Evolutionary conservation across 345 rosid genomes (phyloP).

Genomic region (Jatropha curcas): DNA sequence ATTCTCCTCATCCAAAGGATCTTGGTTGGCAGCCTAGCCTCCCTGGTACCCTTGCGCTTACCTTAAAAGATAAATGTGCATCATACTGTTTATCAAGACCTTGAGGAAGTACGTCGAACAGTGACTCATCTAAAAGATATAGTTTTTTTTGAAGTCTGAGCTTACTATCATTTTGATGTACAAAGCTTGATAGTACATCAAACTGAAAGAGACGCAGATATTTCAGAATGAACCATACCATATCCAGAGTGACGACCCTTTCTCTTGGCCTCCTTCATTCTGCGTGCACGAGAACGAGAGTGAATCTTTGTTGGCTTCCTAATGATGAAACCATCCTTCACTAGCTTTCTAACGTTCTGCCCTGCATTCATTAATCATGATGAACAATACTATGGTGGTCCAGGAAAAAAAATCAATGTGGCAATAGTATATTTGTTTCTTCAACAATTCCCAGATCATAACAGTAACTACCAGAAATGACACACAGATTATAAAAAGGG

Average conservation of each 20-base stretch:
- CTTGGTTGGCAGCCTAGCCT: conserved; percentile 97
- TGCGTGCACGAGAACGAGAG: conserved; percentile 89
- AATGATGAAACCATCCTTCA: conserved; percentile 94
- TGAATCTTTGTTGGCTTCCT: conserved; percentile 97
- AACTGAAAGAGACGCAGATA: too few species aligned
- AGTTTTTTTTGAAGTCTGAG: too few species aligned
- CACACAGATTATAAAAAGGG: background rate
- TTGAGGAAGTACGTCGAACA: background rate
- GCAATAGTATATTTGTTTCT: background rate
- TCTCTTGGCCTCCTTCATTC: conserved; percentile 82
- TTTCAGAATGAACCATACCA: conserved; percentile 40
- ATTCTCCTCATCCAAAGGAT: conserved; percentile 95
- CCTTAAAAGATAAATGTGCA: background rate
- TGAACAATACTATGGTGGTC: background rate
- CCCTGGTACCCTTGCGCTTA: conserved; percentile 95
- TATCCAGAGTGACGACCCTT: conserved; percentile 98
- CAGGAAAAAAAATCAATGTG: too few species aligned
- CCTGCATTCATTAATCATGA: conserved; percentile 40
- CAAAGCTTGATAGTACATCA: background rate
- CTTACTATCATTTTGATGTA: background rate
- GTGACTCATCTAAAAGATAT: too few species aligned
- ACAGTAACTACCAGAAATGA: background rate
- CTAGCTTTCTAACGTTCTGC: conserved; percentile 87
- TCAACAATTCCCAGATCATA: background rate
- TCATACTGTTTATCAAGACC: background rate